phyloP scores from a whole-genome alignment of 192 early-diverging fungal species.

The Haplosporangium gracile region DNA sequence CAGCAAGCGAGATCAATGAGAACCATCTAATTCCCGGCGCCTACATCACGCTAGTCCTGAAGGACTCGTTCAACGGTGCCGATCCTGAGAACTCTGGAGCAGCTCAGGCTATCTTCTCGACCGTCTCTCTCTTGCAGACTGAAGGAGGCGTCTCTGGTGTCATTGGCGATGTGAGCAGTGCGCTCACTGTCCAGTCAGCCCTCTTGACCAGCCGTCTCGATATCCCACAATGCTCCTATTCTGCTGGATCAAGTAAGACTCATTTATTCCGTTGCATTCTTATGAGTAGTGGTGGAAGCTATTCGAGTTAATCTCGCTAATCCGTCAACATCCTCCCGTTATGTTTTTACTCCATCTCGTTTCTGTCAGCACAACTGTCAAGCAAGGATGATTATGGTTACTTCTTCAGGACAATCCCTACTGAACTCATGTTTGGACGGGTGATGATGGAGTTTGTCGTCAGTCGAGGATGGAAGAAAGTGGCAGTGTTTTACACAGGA shows the following conservation, averaged over 20 bases:
- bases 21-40: constrained; percentile 61
- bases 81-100: constrained; percentile 59
- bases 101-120: constrained; percentile 64
- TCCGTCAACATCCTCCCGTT: not conserved
- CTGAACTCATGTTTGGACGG: constrained; percentile 63
- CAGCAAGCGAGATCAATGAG: constrained; percentile 63
- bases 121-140: constrained; percentile 61
- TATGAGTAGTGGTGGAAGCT: no score
- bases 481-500: constrained; percentile 62
- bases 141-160: constrained; percentile 61
- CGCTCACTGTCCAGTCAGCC: constrained; percentile 62
- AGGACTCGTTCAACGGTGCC: constrained; percentile 62
- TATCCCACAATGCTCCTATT: constrained; percentile 67
- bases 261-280: no score
- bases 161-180: constrained; percentile 67
- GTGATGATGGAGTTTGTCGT: constrained; percentile 64
- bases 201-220: constrained; percentile 63
- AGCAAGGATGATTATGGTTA: constrained; percentile 63
- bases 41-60: constrained; percentile 63
- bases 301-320: not conserved
- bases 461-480: constrained; percentile 60
- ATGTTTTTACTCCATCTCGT: not conserved
- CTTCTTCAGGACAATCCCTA: constrained; percentile 67
- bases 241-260: constrained; percentile 62
- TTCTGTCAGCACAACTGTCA: constrained; percentile 56